Evolutionary conservation across 331 rosid species (phyloP).

Genomic region (Acacia pycnantha): DNA sequence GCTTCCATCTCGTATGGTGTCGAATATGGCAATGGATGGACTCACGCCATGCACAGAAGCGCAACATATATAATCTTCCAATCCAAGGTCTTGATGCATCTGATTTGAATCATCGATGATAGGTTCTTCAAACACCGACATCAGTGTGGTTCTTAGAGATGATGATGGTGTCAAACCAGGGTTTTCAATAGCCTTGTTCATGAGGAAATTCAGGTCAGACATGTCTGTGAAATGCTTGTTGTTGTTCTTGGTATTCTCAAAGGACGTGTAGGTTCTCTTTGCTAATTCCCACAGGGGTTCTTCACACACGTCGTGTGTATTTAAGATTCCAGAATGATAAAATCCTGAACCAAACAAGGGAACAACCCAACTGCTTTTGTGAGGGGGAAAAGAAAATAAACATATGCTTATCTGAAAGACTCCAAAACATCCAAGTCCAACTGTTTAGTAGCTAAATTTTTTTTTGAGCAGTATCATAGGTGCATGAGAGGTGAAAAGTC

Average conservation of each 20-base stretch:
- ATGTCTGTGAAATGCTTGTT: constrained; percentile 96
- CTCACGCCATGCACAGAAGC: constrained; percentile 88
- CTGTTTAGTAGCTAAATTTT: not conserved
- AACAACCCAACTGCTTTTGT: not conserved
- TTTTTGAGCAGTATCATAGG: not conserved
- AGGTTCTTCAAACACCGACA: constrained; percentile 78
- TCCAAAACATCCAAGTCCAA: not conserved
- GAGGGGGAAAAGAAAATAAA: not conserved
- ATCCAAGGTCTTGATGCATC: constrained; percentile 42
- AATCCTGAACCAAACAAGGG: constrained; percentile 58
- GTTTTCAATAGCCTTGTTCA: constrained; percentile 82
- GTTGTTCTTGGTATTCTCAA: constrained; percentile 49
- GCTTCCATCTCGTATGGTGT: constrained; percentile 57
- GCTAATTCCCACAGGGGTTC: constrained; percentile 80
- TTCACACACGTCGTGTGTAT: constrained; percentile 73
- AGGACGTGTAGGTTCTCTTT: constrained; percentile 58
- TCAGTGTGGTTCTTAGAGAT: constrained; percentile 68
- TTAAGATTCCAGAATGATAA: constrained; percentile 86
- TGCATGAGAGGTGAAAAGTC: not conserved
- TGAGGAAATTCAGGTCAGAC: constrained; percentile 87
- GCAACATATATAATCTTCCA: constrained; percentile 72
- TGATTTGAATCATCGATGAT: constrained; percentile 41
- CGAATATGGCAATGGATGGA: constrained; percentile 79
- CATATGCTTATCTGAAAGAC: not conserved
- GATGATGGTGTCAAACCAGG: constrained; percentile 75